A percentile compares a stretch with the other conserved stretches of the same genome.
These are phyloP conservation scores for Rhynchosporium agropyri DNA, from an alignment of 2,329 filamentous ascomycete species.

Conservation along the genomic window DNA sequence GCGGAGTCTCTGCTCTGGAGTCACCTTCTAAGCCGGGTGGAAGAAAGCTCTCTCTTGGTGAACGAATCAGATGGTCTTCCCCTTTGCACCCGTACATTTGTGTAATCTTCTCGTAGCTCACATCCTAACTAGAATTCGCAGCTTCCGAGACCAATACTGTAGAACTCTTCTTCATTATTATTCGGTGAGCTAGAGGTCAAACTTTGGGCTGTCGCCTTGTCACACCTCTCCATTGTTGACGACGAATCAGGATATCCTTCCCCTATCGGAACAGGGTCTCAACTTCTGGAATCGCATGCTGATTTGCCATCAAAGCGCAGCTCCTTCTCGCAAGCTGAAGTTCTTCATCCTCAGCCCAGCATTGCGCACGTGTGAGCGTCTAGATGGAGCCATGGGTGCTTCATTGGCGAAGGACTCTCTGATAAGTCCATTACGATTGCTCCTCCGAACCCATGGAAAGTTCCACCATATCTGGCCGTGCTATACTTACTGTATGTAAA, in stretches of 20 bases:
- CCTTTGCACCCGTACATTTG: conserved; percentile 53
- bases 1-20: conserved; percentile 52
- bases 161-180: conserved; percentile 42
- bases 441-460: conserved; percentile 60
- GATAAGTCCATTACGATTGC: conserved; percentile 65
- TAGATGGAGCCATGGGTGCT: conserved; percentile 56
- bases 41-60: conserved; percentile 50
- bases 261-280: conserved; percentile 58
- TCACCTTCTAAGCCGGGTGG: conserved; percentile 53
- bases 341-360: conserved; percentile 58
- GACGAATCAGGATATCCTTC: conserved; percentile 57
- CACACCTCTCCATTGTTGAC: conserved; percentile 58
- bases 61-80: conserved; percentile 53
- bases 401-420: conserved; percentile 48
- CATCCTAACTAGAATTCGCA: conserved; percentile 56
- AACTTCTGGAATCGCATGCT: conserved; percentile 60
- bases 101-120: conserved; percentile 57
- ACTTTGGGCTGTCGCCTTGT: conserved; percentile 47
- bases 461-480: conserved; percentile 49
- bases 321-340: conserved; percentile 50
- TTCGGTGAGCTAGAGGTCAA: conserved; percentile 50
- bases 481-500: conserved; percentile 51
- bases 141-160: conserved; percentile 47
- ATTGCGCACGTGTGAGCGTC: conserved; percentile 59
- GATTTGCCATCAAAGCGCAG: conserved; percentile 58